phyloP scores from a whole-genome alignment of 805 yeast genomes.

The Myxozyma lipomycoides region DNA sequence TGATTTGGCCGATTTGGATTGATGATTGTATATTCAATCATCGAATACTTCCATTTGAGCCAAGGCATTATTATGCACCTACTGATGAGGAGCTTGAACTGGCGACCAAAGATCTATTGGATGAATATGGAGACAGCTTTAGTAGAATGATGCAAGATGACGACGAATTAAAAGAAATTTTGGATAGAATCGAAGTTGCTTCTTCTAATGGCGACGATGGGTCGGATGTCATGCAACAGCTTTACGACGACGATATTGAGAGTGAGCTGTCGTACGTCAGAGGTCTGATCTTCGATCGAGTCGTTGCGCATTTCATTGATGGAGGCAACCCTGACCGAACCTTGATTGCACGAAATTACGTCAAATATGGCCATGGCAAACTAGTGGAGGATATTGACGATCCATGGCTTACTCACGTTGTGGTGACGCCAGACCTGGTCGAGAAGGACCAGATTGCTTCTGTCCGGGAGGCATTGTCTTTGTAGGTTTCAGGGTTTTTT shows the following conservation, averaged over 20 bases:
- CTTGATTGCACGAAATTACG: slow-evolving; percentile 8
- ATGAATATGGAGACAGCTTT: slow-evolving; percentile 62
- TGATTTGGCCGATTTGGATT: slow-evolving; percentile 69
- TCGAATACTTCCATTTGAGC: slow-evolving; percentile 53
- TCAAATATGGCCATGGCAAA: slow-evolving; percentile 44
- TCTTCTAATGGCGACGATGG: neutral
- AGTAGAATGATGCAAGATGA: slow-evolving; percentile 35
- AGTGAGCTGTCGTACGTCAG: neutral
- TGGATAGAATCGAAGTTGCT: slow-evolving; percentile 24
- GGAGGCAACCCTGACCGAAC: neutral
- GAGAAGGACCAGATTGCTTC: no score
- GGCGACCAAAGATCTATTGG: slow-evolving; percentile 42
- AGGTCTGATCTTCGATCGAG: slow-evolving; percentile 27
- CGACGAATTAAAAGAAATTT: slow-evolving; percentile 29
- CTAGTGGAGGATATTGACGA: slow-evolving; percentile 33
- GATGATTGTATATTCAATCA: slow-evolving; percentile 54
- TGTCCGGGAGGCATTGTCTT: neutral
- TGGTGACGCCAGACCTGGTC: neutral
- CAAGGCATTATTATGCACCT: slow-evolving; percentile 51
- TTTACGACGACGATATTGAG: neutral
- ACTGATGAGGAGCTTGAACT: slow-evolving; percentile 34
- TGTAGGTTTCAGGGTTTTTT: neutral
- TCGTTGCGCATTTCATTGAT: slow-evolving; percentile 12
- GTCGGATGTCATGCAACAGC: neutral
- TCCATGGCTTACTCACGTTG: slow-evolving; percentile 39